Conservation (phyloP, 179 eudicot species). For the Silene vulgaris region DNA sequence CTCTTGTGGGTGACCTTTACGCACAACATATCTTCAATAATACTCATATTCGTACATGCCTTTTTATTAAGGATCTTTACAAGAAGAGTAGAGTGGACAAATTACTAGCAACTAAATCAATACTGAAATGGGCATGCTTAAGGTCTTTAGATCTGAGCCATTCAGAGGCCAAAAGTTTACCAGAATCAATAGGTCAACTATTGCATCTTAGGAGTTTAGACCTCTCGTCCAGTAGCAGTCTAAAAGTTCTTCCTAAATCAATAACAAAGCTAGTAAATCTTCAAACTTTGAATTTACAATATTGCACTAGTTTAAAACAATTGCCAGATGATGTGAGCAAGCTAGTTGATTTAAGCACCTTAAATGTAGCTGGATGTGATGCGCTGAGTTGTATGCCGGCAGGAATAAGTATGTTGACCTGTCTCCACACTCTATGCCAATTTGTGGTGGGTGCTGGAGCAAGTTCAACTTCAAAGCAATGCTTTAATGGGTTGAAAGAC, state of each 20-base stretch:
- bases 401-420: background rate
- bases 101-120: background rate
- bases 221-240: background rate
- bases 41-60: conserved; percentile 1
- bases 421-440: background rate
- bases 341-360: background rate
- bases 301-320: background rate
- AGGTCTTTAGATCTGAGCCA: conserved; percentile 16
- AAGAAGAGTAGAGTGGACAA: background rate
- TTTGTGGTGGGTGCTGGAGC: background rate
- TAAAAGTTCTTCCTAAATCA: background rate
- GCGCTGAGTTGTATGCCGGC: background rate
- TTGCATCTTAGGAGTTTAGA: conserved; percentile 25
- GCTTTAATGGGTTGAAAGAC: conserved; percentile 15
- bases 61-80: background rate
- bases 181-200: conserved; percentile 7
- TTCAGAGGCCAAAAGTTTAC: background rate
- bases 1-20: background rate
- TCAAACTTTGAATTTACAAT: background rate
- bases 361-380: background rate
- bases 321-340: background rate
- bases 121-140: background rate
- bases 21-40: background rate
- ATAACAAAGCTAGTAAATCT: background rate
- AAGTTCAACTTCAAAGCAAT: background rate